Evolutionary conservation across 2,329 filamentous ascomycete species (phyloP), one percentile per base, ranked within the genome.

Genomic region (Botrytis hyacinthi): DNA sequence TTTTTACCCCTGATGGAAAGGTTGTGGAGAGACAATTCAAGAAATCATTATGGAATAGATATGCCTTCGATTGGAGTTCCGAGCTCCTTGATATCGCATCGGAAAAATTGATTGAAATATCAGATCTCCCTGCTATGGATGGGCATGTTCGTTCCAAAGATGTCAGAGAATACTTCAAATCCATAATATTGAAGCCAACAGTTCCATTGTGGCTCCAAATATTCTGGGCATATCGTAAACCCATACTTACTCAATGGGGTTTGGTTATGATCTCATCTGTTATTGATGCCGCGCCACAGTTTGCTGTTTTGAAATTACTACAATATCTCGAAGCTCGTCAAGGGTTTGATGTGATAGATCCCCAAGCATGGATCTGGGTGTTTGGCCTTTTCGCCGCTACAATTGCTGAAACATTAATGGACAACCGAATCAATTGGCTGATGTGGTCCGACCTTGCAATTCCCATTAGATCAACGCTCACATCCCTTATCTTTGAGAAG

Each of bases 401-500:
- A 20, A 60, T 75, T 7, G 65, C 71, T 29, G 74, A 73, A 40
- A 71, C 69, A 42, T 40, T 78, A 10, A 60, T 77, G 51, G 76
- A 78, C 35, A 74, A 74, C 35, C 59, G 76, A 46, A 71, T 78
- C 8, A 73, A 72, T 32, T 78, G 77, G 77, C 63, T 76, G 37
- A 73, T 75, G 72, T 75, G 65, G 70, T 63, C 65, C 60, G 75
- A 77, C 40, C 70, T 77, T 29, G 70, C 68, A 32, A 73, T 78
- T 67, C 90, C 91, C 0, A 83, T 94, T 22, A 89, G 91, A 67
- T 87, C 89, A 32, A 89, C 93, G 77, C 84, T 95, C 4, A 89
- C 91, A 3, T 87, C 91, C 0, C 84, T 93, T 18, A 87, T 95
- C 26, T 95, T 94, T 77, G 87, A 89, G 74, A 95, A 95, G 81